Evolutionary conservation across 2,329 filamentous ascomycete species (phyloP).

Genomic region (Fusarium sp.): DNA sequence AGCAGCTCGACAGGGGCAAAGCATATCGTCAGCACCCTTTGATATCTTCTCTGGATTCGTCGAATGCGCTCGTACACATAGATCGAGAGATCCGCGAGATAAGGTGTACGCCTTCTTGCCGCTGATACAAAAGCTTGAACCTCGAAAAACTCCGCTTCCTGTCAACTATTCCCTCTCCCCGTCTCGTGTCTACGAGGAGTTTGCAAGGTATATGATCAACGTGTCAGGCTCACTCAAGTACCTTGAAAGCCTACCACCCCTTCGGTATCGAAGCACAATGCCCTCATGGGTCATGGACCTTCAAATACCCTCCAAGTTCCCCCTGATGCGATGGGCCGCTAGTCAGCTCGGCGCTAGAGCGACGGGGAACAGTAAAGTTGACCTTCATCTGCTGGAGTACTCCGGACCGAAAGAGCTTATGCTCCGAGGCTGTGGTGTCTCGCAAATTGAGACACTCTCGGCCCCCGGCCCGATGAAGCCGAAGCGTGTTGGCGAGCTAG

Average conservation of each 20-base stretch:
- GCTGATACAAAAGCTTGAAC: conserved; percentile 26
- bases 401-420: conserved; percentile 10
- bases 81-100: conserved; percentile 24
- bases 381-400: conserved; percentile 14
- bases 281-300: conserved; percentile 32
- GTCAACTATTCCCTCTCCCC: conserved; percentile 26
- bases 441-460: conserved; percentile 15
- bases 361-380: conserved; percentile 16
- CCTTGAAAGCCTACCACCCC: conserved; percentile 21
- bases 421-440: conserved; percentile 7
- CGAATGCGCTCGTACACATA: conserved; percentile 28
- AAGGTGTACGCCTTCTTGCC: conserved; percentile 30
- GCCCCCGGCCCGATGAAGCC: conserved; percentile 9
- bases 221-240: conserved; percentile 26
- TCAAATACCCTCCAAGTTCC: conserved; percentile 26
- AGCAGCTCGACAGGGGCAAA: conserved; percentile 5
- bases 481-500: conserved; percentile 7
- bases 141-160: conserved; percentile 4
- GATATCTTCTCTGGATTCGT: conserved; percentile 27
- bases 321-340: conserved; percentile 22
- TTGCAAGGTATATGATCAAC: conserved; percentile 17
- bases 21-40: conserved; percentile 15
- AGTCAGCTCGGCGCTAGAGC: conserved; percentile 19
- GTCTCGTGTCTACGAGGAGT: conserved; percentile 22
- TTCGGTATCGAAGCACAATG: conserved; percentile 6